These are phyloP conservation scores for Zygoascus tannicola DNA, from an alignment of 805 yeast species.

Conservation along the genomic window DNA sequence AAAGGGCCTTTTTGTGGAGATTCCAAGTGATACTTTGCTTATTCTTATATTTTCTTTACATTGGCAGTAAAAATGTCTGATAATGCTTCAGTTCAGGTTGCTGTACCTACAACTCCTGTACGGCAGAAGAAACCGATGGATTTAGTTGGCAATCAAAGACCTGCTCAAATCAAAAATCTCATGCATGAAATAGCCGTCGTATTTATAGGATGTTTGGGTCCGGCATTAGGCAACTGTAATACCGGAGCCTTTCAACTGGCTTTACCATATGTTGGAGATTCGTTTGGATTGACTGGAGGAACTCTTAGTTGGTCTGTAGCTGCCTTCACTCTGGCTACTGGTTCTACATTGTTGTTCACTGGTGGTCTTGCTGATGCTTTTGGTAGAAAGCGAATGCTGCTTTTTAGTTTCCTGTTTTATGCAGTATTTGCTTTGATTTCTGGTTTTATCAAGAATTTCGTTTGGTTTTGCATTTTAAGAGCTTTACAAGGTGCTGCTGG, in stretches of 20 bases:
- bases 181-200: slow-evolving; percentile 31
- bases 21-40: no score
- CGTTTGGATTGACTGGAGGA: slow-evolving; percentile 34
- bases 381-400: slow-evolving; percentile 36
- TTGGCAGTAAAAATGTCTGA: no score
- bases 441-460: slow-evolving; percentile 23
- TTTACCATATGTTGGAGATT: slow-evolving; percentile 28
- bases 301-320: slow-evolving; percentile 37
- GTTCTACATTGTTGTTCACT: slow-evolving; percentile 35
- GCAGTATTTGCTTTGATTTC: slow-evolving; percentile 26
- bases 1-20: no score
- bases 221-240: slow-evolving; percentile 34
- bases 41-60: no score
- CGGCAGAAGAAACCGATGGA: no score
- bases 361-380: slow-evolving; percentile 41
- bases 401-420: slow-evolving; percentile 29
- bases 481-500: slow-evolving; percentile 38
- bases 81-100: no score
- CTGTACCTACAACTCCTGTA: no score
- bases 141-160: no score
- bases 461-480: slow-evolving; percentile 34
- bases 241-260: slow-evolving; percentile 32
- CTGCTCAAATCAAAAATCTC: slow-evolving; percentile 28
- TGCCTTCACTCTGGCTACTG: slow-evolving; percentile 35
- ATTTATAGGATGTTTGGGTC: slow-evolving; percentile 31